Conservation (phyloP, 2,329 filamentous ascomycete genomes). For the Daldinia eschscholtzii region DNA sequence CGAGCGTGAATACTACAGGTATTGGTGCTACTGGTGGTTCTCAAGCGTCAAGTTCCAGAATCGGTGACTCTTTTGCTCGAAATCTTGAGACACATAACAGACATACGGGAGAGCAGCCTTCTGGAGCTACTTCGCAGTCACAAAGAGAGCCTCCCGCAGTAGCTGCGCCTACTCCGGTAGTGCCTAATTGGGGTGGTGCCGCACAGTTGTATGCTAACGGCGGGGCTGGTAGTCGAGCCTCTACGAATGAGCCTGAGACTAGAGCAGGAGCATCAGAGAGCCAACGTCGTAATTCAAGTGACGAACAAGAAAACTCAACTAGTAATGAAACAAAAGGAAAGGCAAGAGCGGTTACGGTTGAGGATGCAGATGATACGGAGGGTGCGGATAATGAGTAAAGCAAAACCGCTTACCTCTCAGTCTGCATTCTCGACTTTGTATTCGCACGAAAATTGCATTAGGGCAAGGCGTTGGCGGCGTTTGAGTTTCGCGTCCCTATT, state of each 20-base stretch:
- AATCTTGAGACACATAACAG: constrained; percentile 13
- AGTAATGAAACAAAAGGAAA: constrained; percentile 47
- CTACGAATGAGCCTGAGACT: constrained; percentile 29
- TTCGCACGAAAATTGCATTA: constrained; percentile 47
- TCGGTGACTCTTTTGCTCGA: constrained; percentile 9
- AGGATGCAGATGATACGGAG: constrained; percentile 48
- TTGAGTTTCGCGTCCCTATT: constrained; percentile 29
- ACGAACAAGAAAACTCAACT: constrained; percentile 40
- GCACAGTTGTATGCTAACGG: constrained; percentile 62
- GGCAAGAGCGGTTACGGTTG: constrained; percentile 51
- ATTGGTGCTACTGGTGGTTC: constrained; percentile 9
- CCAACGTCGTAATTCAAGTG: constrained; percentile 28
- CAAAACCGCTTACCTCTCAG: constrained; percentile 3
- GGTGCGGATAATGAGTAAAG: constrained; percentile 44
- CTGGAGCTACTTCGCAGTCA: constrained; percentile 30
- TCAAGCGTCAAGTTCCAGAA: constrained; percentile 22
- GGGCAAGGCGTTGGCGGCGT: constrained; percentile 53
- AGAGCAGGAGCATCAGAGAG: constrained; percentile 22
- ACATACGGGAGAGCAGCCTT: constrained; percentile 18
- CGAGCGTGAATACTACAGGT: constrained; percentile 22
- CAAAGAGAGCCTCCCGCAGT: constrained; percentile 53
- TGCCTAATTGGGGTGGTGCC: constrained; percentile 65
- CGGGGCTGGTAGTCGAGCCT: constrained; percentile 32
- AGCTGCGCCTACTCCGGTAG: constrained; percentile 62
- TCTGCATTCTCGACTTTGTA: constrained; percentile 40